phyloP scores from a whole-genome alignment of 805 yeast genomes.

The Candida schatavii region DNA sequence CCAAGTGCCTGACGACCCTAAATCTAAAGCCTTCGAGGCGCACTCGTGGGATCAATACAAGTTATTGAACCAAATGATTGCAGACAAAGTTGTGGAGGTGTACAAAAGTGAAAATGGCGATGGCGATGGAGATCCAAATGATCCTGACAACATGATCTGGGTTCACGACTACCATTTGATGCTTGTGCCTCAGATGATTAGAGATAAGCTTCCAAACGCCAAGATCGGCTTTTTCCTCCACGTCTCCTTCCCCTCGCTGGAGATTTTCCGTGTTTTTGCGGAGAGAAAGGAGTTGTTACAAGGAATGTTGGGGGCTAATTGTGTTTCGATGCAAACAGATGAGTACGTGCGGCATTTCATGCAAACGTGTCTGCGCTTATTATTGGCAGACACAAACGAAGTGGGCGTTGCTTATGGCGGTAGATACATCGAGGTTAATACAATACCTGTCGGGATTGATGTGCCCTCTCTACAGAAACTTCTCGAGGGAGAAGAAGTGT shows the following conservation, averaged over 20 bases:
- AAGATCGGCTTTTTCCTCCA: slow-evolving; percentile 90
- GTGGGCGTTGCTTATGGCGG: slow-evolving; percentile 61
- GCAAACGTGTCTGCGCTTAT: slow-evolving; percentile 81
- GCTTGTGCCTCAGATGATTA: slow-evolving; percentile 80
- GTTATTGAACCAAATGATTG: slow-evolving; percentile 71
- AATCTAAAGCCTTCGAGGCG: slow-evolving; percentile 90
- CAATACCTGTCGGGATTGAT: slow-evolving; percentile 79
- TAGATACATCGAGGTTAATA: slow-evolving; percentile 51
- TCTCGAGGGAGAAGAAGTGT: slow-evolving; percentile 49
- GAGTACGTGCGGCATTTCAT: slow-evolving; percentile 93
- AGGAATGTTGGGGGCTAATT: slow-evolving; percentile 88
- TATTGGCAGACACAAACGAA: slow-evolving; percentile 77
- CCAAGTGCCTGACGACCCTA: slow-evolving; percentile 93
- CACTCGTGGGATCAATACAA: slow-evolving; percentile 90
- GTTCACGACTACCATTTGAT: slow-evolving; percentile 91
- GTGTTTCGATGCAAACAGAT: slow-evolving; percentile 83
- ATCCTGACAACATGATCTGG: slow-evolving; percentile 73
- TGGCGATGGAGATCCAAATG: slow-evolving; percentile 25
- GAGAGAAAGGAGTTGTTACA: slow-evolving; percentile 71
- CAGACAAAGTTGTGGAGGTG: slow-evolving; percentile 64
- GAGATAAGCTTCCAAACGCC: slow-evolving; percentile 73
- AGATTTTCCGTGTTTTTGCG: slow-evolving; percentile 91
- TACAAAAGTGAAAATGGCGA: slow-evolving; percentile 56
- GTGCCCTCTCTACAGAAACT: slow-evolving; percentile 51
- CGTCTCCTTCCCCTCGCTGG: slow-evolving; percentile 92